These are phyloP conservation scores for Phlyctochytrium arcticum DNA, from an alignment of 192 early-diverging fungal species.

Conservation along the genomic window DNA sequence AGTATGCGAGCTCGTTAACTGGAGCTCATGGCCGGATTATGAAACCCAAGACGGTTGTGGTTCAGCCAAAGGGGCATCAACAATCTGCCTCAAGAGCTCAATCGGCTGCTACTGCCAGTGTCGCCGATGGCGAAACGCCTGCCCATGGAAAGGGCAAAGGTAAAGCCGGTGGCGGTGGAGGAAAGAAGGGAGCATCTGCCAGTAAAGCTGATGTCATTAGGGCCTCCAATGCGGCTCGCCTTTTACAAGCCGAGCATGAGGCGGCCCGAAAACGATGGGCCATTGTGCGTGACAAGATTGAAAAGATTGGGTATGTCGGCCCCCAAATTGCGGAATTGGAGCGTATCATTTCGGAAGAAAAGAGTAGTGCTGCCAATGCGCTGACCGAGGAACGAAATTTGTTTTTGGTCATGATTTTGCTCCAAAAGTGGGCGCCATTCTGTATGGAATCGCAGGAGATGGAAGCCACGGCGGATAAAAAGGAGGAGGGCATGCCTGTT, in stretches of 20 bases:
- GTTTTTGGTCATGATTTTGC: slow-evolving; percentile 7
- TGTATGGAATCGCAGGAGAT: not conserved
- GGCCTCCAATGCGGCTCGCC: slow-evolving; percentile 8
- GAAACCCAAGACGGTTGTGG: slow-evolving; percentile 7
- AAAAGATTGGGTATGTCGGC: not conserved
- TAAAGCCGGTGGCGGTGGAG: not conserved
- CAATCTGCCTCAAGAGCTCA: not conserved
- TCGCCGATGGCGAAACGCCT: not conserved
- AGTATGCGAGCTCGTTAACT: slow-evolving; percentile 15
- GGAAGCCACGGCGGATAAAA: slow-evolving; percentile 3
- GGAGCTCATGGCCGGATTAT: slow-evolving; percentile 13
- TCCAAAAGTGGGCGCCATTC: slow-evolving; percentile 15
- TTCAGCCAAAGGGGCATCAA: slow-evolving; percentile 1
- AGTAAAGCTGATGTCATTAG: slow-evolving; percentile 15
- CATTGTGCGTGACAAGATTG: slow-evolving; percentile 7
- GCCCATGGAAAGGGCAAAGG: not conserved
- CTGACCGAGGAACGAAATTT: slow-evolving; percentile 8
- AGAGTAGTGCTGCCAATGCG: not conserved
- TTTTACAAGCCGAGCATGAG: slow-evolving; percentile 2
- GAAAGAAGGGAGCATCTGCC: not conserved
- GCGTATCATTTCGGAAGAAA: not conserved
- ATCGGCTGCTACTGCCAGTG: not conserved
- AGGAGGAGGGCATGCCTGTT: slow-evolving; percentile 9
- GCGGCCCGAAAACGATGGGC: slow-evolving; percentile 1
- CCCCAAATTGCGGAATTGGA: not conserved